Evolutionary conservation across 805 yeast species (phyloP), one percentile per base, ranked within the genome.

Genomic region (Cyberlindnera xishuangbannaensis): DNA sequence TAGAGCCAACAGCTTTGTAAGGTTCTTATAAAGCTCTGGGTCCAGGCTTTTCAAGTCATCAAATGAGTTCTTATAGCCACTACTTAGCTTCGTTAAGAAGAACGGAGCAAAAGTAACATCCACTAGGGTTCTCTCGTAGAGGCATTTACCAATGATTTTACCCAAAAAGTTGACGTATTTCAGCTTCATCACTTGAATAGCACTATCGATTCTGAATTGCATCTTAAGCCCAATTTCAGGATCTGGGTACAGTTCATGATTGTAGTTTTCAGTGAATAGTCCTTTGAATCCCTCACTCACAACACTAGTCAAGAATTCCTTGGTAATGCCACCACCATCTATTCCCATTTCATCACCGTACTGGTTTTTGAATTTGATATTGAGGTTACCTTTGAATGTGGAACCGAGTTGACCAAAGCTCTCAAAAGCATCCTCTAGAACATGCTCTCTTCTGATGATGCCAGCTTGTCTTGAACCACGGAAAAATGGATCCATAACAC

Each of bases 311-410:
- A 90, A 60, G 42, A 92, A 77, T 50, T 90, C 98, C 54, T 90
- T 88, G 0, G 97, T 88, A 16, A 90, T 64, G 2, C 98, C 98
- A 10, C 97, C 98, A 7, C 98, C 98, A 56, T 90, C 98, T 27
- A 90, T 81, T 1, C 98, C 98, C 0, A 79, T 86, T 53, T 90
- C 97, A 12, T 61, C 63, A 2, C 88, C 95, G 58, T 78, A 74
- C 36, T 81, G 72, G 48, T 84, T 83, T 23, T 64, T 62, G 51
- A 92, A 87, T 12, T 69, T 68, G 2, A 92, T 86, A 1, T 71
- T 62, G 8, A 88, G 55, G 22, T 64, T 66, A 7, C 67, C 51
- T 47, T 83, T 86, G 53, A 88, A 71, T 4, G 61, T 59, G 1
- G 63, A 48, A 0, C 87, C 85, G 8, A 68, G 46, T 3, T 62